Evolutionary conservation across 495 filamentous ascomycete species (phyloP), one percentile per base, ranked within the genome.

Genomic region (Tuber aestivum): DNA sequence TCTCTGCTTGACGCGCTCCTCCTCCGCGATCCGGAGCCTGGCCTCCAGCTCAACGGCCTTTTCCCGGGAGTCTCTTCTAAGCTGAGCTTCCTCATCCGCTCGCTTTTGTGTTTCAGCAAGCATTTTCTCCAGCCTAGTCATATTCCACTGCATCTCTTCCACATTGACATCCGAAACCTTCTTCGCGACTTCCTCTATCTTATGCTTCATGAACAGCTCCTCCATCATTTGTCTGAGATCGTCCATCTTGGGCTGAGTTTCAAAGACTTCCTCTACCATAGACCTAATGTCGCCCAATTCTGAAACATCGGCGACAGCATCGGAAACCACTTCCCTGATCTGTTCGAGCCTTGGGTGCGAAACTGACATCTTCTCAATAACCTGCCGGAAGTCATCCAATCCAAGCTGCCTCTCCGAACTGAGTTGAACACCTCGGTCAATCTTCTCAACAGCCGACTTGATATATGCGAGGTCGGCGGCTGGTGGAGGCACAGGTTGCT

Each of bases 11-110:
- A 65, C 72, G 35, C 75, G 72, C 50, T 83, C 81, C 42, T 83
- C 82, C 48, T 83, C 79, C 3, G 77, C 81, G 42, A 83, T 76
- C 71, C 75, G 83, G 38, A 83, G 65, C 41, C 79, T 83, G 9
- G 75, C 79, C 75, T 83, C 81, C 65, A 81, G 45, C 69, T 81
- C 81, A 68, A 83, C 44, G 37, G 74, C 56, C 41, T 70, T 81
- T 44, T 83, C 81, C 40, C 78, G 79, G 18, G 75, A 78, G 68
- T 81, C 73, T 41, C 81, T 77, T 70, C 74, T 81, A 32, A 73
- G 72, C 50, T 79, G 72, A 45, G 75, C 74, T 72, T 83, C 81
- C 70, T 74, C 78, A 10, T 81, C 81, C 12, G 73, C 77, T 69
- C 77, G 75, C 61, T 71, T 74, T 61, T 77, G 75, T 7, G 76